Base-by-base conservation (phyloP, 2,329 filamentous ascomycete species). In the Huntiella abstrusa region DNA sequence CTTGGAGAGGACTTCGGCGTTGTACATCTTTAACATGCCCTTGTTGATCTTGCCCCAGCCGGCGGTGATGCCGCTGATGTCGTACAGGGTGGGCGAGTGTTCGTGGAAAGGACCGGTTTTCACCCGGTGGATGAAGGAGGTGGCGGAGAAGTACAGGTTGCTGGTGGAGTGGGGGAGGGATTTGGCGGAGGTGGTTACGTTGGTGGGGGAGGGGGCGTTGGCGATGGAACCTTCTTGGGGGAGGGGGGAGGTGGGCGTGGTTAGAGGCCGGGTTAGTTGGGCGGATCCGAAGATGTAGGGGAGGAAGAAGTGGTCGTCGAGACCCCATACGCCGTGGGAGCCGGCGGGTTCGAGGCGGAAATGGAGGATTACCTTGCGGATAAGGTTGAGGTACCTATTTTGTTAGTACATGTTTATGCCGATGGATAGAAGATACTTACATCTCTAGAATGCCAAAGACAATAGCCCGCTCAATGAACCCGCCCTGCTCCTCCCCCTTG, bases 1-100 rank as follows among this genome's bases (percentile, higher is more conserved):
- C 61, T 98, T 98, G 35, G 83, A 84, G 11, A 98, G 68, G 3
- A 98, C 91, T 64, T 98, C 91, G 13, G 84, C 91, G 54, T 92
- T 86, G 65, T 88, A 98, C 91, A 98, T 98, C 63, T 96, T 98
- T 56, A 98, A 76, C 91, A 98, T 96, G 44, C 91, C 91, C 67
- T 87, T 87, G 63, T 98, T 51, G 57, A 98, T 94, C 67, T 98
- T 98, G 33, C 83, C 91, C 91, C 91, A 98, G n/a, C 91, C 83
- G 48, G 80, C 79, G 53, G 75, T 77, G 52, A 98, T 82, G 8
- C 91, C 91, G 0, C 85, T 93, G 37, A 98, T 85, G 60, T 98
- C 87, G 59, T 81, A 98, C 10, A 98, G 65, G 53, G 94, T 88
- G 0, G 88, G 88, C 53, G 85, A 94, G 59, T 98, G 88, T 55